Percentiles rank a stretch among this genome's conserved stretches.
These are phyloP conservation scores for Alternaria rosae DNA, from an alignment of 2,329 filamentous ascomycete species.

Conservation along the genomic window DNA sequence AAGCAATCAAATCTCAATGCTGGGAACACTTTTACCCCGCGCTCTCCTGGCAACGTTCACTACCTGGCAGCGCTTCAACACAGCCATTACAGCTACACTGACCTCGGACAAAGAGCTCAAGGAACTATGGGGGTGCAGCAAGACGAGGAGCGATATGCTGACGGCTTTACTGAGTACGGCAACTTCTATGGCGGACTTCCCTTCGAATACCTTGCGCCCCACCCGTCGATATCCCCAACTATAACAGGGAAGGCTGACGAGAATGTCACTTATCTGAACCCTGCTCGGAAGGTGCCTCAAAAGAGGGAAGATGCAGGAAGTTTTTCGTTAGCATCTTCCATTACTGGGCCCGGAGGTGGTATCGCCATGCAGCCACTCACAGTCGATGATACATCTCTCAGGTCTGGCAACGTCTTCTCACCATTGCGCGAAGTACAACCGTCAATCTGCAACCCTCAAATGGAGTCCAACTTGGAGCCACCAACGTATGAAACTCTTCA, in stretches of 20 bases:
- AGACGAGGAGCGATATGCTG: constrained; percentile 12
- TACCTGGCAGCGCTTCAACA: not conserved
- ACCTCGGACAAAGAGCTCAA: not conserved
- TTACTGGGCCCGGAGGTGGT: constrained; percentile 9
- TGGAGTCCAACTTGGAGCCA: not conserved
- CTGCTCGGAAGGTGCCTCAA: constrained; percentile 14
- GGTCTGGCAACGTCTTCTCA: not conserved
- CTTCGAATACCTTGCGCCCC: constrained; percentile 14
- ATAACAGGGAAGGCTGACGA: not conserved
- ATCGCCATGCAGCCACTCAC: constrained; percentile 1
- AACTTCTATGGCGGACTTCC: constrained; percentile 17
- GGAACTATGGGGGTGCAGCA: constrained; percentile 10
- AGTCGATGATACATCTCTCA: constrained; percentile 1
- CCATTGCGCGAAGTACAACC: not conserved
- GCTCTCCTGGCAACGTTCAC: not conserved
- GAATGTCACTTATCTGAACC: not conserved
- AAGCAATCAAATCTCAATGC: not conserved
- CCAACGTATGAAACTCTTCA: not conserved
- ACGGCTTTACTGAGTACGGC: constrained; percentile 13
- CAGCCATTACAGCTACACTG: not conserved
- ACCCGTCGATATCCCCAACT: constrained; percentile 3
- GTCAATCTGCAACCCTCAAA: constrained; percentile 4
- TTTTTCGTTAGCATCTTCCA: not conserved
- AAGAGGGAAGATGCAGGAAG: constrained; percentile 11
- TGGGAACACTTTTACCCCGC: not conserved